phyloP scores from a whole-genome alignment of 2,329 filamentous ascomycete genomes.

The Aspergillus fumigatus region DNA sequence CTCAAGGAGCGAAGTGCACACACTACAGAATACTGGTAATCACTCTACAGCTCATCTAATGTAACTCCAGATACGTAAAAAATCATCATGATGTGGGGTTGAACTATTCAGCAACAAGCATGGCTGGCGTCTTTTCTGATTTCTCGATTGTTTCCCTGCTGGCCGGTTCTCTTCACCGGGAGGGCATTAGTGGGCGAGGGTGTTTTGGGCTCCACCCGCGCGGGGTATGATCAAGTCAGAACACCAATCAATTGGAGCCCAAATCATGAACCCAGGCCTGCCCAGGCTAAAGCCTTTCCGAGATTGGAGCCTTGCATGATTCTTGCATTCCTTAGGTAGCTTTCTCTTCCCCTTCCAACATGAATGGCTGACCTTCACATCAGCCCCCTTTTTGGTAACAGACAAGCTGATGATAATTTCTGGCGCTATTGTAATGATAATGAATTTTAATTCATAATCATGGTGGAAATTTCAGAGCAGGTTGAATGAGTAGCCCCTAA shows the following conservation, averaged over 20 bases:
- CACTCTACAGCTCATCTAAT: background rate
- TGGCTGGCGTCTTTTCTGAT: background rate
- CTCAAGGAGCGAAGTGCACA: too few species aligned
- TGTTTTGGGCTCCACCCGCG: slow-evolving; percentile 23
- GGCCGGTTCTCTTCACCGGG: slow-evolving; percentile 22
- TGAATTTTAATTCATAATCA: background rate
- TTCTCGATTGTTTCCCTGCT: background rate
- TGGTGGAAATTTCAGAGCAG: background rate
- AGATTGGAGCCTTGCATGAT: slow-evolving; percentile 27
- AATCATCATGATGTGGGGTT: background rate
- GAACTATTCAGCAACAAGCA: background rate
- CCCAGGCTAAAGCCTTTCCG: slow-evolving; percentile 20
- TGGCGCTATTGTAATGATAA: background rate
- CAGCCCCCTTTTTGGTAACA: slow-evolving; percentile 7
- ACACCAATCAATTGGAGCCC: slow-evolving; percentile 23
- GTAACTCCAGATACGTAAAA: background rate
- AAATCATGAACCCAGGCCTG: slow-evolving; percentile 1
- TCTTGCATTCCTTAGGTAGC: slow-evolving; percentile 10
- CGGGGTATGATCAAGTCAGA: slow-evolving; percentile 20
- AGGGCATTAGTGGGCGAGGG: slow-evolving; percentile 4
- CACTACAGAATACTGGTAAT: too few species aligned
- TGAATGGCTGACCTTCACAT: slow-evolving; percentile 12
- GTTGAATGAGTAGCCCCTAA: background rate
- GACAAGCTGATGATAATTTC: background rate
- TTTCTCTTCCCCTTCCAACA: slow-evolving; percentile 16